These are phyloP conservation scores for Sanghuangporus baumii DNA, from an alignment of 1,284 basidiomycete species.

Conservation along the genomic window DNA sequence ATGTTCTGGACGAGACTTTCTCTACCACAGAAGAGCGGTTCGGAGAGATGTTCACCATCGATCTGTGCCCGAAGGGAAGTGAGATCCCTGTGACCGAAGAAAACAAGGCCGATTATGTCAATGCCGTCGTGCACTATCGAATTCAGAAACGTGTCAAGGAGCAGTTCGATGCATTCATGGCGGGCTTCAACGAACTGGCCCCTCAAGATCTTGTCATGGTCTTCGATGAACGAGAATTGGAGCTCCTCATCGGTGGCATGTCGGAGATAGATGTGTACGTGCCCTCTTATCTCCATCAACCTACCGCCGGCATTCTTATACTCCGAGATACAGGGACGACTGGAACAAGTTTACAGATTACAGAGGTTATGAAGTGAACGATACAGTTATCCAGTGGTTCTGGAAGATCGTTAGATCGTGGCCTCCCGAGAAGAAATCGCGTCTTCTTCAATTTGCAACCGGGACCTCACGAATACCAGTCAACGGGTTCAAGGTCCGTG, in stretches of 20 bases:
- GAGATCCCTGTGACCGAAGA: conserved; percentile 84
- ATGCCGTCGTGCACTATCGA: conserved; percentile 85
- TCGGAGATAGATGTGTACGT: conserved; percentile 88
- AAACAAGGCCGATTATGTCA: conserved; percentile 95
- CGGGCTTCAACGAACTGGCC: conserved; percentile 91
- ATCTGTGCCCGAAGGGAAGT: conserved; percentile 77
- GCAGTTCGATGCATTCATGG: conserved; percentile 94
- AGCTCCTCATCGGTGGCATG: conserved; percentile 92
- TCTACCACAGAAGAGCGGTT: conserved; percentile 91
- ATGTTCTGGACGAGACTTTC: conserved; percentile 87
- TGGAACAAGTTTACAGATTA: conserved; percentile 78
- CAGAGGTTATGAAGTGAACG: conserved; percentile 66
- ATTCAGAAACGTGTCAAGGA: conserved; percentile 90
- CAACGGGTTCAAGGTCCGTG: conserved; percentile 18
- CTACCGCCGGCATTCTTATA: not conserved
- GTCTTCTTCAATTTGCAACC: conserved; percentile 87
- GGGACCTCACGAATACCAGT: conserved; percentile 90
- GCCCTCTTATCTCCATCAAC: not conserved
- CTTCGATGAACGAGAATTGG: conserved; percentile 92
- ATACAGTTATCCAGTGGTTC: conserved; percentile 96
- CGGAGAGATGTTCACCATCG: conserved; percentile 88
- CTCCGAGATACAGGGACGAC: conserved; percentile 45
- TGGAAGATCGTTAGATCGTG: conserved; percentile 92
- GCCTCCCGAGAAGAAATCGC: conserved; percentile 90
- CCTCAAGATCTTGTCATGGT: conserved; percentile 92